phyloP scores from a whole-genome alignment of 148 eudicot species.

The Vaccinium myrtillus region DNA sequence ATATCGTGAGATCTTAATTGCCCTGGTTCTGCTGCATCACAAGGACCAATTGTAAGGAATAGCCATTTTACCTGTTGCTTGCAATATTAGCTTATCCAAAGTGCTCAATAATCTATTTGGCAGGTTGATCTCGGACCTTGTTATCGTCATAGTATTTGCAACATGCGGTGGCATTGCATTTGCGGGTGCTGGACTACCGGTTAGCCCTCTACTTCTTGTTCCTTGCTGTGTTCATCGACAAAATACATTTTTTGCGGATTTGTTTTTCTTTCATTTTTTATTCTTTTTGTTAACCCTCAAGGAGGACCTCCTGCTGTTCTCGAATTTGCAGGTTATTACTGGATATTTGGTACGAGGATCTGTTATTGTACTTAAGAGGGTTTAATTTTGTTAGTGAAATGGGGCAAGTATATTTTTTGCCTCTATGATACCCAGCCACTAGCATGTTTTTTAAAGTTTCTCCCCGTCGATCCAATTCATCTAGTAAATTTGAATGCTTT shows the following conservation, averaged over 20 bases:
- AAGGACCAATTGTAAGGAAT: too few species aligned
- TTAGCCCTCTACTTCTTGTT: constrained; percentile 29
- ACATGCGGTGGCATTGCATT: constrained; percentile 99
- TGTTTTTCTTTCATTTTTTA: not conserved
- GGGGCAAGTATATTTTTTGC: constrained; percentile 77
- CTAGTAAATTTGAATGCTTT: not conserved
- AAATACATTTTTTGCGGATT: not conserved
- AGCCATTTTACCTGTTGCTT: not conserved
- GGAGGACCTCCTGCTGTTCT: not conserved
- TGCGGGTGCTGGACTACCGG: constrained; percentile 99
- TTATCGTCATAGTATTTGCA: constrained; percentile 94
- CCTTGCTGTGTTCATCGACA: not conserved
- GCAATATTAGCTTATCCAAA: constrained; percentile 4
- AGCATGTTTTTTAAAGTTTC: not conserved
- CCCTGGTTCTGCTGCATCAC: too few species aligned
- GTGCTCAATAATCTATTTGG: constrained; percentile 14
- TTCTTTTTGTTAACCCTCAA: not conserved
- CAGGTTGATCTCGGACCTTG: constrained; percentile 96
- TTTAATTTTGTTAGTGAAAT: constrained; percentile 90
- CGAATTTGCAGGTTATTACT: constrained; percentile 74
- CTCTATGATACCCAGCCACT: not conserved
- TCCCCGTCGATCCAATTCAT: not conserved
- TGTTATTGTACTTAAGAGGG: constrained; percentile 95
- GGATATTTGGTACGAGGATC: constrained; percentile 98
- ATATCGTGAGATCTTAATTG: too few species aligned